Conservation (phyloP, 768 basidiomycete species). For the Strobilomyces confusus region DNA sequence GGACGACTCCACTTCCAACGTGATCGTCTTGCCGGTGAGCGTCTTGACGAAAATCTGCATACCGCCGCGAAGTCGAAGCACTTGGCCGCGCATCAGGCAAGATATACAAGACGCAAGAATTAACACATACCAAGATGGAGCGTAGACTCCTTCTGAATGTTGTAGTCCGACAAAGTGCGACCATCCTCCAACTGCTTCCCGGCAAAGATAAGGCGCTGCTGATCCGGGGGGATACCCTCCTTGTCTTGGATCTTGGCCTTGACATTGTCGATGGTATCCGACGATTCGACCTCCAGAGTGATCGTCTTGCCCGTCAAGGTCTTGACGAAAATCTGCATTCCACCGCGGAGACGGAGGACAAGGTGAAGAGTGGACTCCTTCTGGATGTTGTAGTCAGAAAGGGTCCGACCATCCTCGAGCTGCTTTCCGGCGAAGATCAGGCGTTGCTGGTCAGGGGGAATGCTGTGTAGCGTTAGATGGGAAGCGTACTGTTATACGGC, state of each 20-base stretch:
- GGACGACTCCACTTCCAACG: slow-evolving; percentile 87
- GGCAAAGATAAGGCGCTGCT: slow-evolving; percentile 88
- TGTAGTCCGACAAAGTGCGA: slow-evolving; percentile 86
- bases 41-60: slow-evolving; percentile 94
- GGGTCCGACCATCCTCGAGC: slow-evolving; percentile 88
- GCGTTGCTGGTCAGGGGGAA: slow-evolving; percentile 89
- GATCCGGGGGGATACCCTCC: slow-evolving; percentile 85
- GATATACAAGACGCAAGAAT: accelerated
- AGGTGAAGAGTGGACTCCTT: slow-evolving; percentile 90
- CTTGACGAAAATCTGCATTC: slow-evolving; percentile 84
- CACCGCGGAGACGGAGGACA: slow-evolving; percentile 88
- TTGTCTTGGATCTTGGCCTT: slow-evolving; percentile 94
- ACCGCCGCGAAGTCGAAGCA: slow-evolving; percentile 82
- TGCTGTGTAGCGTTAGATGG: slow-evolving; percentile 32
- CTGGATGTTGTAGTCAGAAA: slow-evolving; percentile 91
- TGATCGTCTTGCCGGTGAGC: slow-evolving; percentile 88
- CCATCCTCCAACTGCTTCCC: slow-evolving; percentile 93
- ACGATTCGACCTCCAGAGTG: slow-evolving; percentile 85
- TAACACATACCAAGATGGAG: slow-evolving; percentile 39
- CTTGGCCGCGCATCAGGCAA: slow-evolving; percentile 21
- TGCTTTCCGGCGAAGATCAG: slow-evolving; percentile 97
- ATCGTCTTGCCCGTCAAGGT: slow-evolving; percentile 88
- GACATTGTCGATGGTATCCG: slow-evolving; percentile 84
- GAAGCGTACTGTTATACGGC: accelerated
- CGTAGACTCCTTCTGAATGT: slow-evolving; percentile 87